Percentiles rank a stretch among this genome's conserved stretches.
phyloP scores from a whole-genome alignment of 257 asterid genomes.

The Nicotiana undulata region DNA sequence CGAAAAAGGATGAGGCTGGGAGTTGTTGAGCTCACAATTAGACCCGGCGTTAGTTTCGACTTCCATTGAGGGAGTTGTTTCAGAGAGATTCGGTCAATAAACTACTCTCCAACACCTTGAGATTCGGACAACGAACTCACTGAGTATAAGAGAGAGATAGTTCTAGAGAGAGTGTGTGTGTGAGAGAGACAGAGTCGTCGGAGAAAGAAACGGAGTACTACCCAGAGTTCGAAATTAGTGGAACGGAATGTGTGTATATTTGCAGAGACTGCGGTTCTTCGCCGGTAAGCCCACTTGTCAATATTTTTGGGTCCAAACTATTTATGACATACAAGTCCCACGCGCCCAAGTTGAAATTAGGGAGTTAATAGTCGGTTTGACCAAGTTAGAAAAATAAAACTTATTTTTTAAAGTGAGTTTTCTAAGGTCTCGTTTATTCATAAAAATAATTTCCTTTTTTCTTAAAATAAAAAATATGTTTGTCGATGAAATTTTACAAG shows the following conservation, averaged over 20 bases:
- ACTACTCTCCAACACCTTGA: neutral
- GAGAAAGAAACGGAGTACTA: neutral
- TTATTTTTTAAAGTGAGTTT: too few relatives aligned
- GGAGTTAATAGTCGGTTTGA: too few relatives aligned
- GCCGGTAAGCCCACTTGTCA: neutral
- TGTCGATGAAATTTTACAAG: too few relatives aligned
- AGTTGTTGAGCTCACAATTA: conserved; percentile 32
- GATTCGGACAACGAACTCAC: neutral
- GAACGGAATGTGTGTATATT: neutral
- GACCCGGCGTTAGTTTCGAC: conserved; percentile 46
- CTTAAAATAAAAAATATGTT: too few relatives aligned
- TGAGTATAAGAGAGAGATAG: neutral
- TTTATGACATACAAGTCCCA: neutral
- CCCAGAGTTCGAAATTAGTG: neutral
- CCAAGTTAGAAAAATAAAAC: too few relatives aligned
- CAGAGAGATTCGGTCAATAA: neutral
- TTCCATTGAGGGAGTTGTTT: conserved; percentile 32
- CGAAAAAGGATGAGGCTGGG: conserved; percentile 1
- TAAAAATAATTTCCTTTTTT: too few relatives aligned
- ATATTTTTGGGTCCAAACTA: neutral
- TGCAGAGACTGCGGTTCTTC: neutral
- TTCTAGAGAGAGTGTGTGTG: neutral
- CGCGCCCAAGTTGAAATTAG: neutral
- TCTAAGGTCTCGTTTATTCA: too few relatives aligned
- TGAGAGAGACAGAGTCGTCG: neutral